phyloP scores from a whole-genome alignment of 768 basidiomycete genomes.

The Sporobolomyces phaffii region DNA sequence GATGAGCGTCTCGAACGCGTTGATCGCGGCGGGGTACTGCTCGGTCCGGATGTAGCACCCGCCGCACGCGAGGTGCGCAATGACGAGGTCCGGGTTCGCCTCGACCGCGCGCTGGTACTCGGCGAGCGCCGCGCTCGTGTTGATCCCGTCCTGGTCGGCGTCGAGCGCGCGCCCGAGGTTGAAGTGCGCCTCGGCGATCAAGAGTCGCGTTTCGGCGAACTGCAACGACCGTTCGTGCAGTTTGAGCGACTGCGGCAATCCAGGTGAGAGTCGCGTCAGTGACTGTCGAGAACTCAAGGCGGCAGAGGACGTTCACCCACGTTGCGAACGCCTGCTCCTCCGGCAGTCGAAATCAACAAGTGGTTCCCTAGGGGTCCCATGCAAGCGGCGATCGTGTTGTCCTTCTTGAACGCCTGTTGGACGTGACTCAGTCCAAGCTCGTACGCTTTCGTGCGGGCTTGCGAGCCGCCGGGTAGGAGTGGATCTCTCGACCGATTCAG shows the following conservation, averaged over 20 bases:
- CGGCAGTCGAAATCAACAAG: conserved; percentile 60
- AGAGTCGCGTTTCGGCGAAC: conserved; percentile 77
- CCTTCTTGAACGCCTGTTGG: conserved; percentile 63
- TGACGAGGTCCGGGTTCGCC: conserved; percentile 57
- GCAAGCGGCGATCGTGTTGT: conserved; percentile 71
- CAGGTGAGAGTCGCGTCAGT: neutral
- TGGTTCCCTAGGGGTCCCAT: conserved; percentile 63
- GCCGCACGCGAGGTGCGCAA: conserved; percentile 73
- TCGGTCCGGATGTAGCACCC: conserved; percentile 80
- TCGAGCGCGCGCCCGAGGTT: conserved; percentile 76
- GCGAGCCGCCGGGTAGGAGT: conserved; percentile 52
- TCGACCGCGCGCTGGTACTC: conserved; percentile 51
- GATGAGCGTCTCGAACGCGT: conserved; percentile 71
- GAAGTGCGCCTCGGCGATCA: conserved; percentile 80
- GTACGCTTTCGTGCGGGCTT: conserved; percentile 60
- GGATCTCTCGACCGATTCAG: conserved; percentile 78
- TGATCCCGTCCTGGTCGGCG: conserved; percentile 53
- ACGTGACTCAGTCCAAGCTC: conserved; percentile 63
- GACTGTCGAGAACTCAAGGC: neutral
- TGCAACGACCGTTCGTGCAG: conserved; percentile 89
- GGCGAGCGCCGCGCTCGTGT: conserved; percentile 42
- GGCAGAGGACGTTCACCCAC: conserved; percentile 53
- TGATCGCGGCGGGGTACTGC: conserved; percentile 76
- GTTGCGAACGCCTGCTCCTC: conserved; percentile 52
- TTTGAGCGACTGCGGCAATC: conserved; percentile 64